Evolutionary conservation across 768 basidiomycete genomes (phyloP), one percentile per base, ranked within the genome.

Genomic region (Leucocoprinus leucothites): DNA sequence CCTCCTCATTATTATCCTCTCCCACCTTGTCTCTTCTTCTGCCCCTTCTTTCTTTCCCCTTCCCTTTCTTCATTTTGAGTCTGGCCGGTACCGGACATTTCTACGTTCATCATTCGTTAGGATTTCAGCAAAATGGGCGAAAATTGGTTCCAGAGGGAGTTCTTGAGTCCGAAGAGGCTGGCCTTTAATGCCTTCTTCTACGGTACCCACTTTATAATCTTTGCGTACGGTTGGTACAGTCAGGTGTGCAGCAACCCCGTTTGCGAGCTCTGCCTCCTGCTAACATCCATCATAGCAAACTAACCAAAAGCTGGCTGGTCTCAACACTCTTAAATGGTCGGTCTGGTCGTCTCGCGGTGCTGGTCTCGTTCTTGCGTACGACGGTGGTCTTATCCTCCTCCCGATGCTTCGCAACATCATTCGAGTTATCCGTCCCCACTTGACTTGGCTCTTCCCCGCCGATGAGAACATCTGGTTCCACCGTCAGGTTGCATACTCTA

Each of bases 381-480:
- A 94, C 68, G 94, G 91, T 2, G 86, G 84, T 49, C 73, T 96
- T 60, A 92, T 97, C 60, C 80, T 95, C 51, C 65, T 98, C 44
- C 94, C 94, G 31, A 87, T 96, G 85, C 68, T 95, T 55, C 89
- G 94, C 65, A 95, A 95, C 67, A 72, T 92, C 65, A 84, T 96
- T 67, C 88, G 90, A 57, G 70, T 91, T 59, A 71, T 95, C 60
- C 87, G 94, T 34, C 94, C 94, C 18, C 82, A 76, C 61, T 64
- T 96, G 44, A 71, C 82, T n/a, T 88, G 89, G 82, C 72, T 90
- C 53, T 86, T 96, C 76, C 94, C 94, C 14, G 87, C 89, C 56
- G 94, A 98, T 68, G 94, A 96, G 75, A 92, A 91, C 62, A 88
- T 96, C 65, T 95, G 94, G 94, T 94, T 90, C 79, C 94, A 97